phyloP scores from a whole-genome alignment of 208 protist species.

The Wallacemonas collosoma region DNA sequence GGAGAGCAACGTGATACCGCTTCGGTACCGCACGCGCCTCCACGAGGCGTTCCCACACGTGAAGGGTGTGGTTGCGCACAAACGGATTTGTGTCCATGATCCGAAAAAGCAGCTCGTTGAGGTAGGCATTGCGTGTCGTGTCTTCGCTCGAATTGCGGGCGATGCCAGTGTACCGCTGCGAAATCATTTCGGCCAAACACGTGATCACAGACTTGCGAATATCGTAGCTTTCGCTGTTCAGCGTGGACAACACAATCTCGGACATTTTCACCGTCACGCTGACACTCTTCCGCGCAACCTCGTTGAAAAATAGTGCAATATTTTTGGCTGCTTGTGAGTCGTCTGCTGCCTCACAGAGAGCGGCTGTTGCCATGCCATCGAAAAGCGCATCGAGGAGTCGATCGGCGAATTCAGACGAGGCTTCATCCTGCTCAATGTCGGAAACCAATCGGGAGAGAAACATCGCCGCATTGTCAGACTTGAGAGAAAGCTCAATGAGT shows the following conservation, averaged over 20 bases:
- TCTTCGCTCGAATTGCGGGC: slow-evolving; percentile 42
- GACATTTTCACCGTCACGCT: slow-evolving; percentile 72
- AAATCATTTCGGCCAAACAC: slow-evolving; percentile 80
- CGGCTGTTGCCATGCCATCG: slow-evolving; percentile 59
- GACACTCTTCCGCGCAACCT: slow-evolving; percentile 79
- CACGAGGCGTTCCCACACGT: slow-evolving; percentile 76
- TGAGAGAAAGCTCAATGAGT: slow-evolving; percentile 75
- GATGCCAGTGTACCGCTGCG: slow-evolving; percentile 77
- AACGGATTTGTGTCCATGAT: slow-evolving; percentile 89
- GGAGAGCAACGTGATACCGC: slow-evolving; percentile 70
- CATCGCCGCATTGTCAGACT: slow-evolving; percentile 64
- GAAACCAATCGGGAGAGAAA: slow-evolving; percentile 81
- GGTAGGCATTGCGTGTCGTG: slow-evolving; percentile 53
- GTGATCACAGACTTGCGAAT: slow-evolving; percentile 84
- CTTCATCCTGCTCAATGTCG: slow-evolving; percentile 72
- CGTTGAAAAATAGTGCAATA: slow-evolving; percentile 73
- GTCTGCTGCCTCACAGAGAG: slow-evolving; percentile 57
- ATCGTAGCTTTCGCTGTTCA: slow-evolving; percentile 88
- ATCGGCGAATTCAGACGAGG: slow-evolving; percentile 25
- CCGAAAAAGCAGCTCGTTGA: slow-evolving; percentile 85
- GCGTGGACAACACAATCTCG: slow-evolving; percentile 50
- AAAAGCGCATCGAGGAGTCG: slow-evolving; percentile 60
- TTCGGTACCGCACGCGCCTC: slow-evolving; percentile 77
- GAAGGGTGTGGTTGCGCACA: slow-evolving; percentile 83
- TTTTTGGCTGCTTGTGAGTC: slow-evolving; percentile 73